Evolutionary conservation across 108 stramenopile genomes (phyloP).

Genomic region (Nitzschia putrida): DNA sequence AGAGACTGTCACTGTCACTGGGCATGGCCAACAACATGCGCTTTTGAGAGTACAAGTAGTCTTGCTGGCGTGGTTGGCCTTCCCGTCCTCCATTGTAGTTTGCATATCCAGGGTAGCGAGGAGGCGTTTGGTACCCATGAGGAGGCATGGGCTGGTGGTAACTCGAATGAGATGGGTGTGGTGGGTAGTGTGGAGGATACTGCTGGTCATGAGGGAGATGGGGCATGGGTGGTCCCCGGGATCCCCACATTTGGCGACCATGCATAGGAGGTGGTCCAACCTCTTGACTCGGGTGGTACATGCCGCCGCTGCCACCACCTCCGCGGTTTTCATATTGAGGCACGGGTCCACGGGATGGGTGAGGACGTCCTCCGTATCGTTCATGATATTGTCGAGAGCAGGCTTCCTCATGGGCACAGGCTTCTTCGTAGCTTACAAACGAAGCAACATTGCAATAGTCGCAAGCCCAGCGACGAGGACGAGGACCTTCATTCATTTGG

Average conservation of each 20-base stretch:
- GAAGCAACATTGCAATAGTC: slow-evolving; percentile 80
- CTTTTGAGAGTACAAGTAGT: slow-evolving; percentile 28
- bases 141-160: slow-evolving; percentile 20
- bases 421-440: slow-evolving; percentile 79
- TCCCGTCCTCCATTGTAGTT: slow-evolving; percentile 26
- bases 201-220: slow-evolving; percentile 37
- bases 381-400: slow-evolving; percentile 57
- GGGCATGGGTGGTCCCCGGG: slow-evolving; percentile 51
- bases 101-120: slow-evolving; percentile 22
- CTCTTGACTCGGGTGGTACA: slow-evolving; percentile 48
- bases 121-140: slow-evolving; percentile 31
- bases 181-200: slow-evolving; percentile 24
- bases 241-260: slow-evolving; percentile 29
- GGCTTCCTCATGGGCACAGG: slow-evolving; percentile 74
- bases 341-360: slow-evolving; percentile 25
- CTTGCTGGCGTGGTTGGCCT: slow-evolving; percentile 12
- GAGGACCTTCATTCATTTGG: slow-evolving; percentile 13
- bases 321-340: slow-evolving; percentile 32
- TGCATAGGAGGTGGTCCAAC: slow-evolving; percentile 35
- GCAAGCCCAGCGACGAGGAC: slow-evolving; percentile 74
- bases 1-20: slow-evolving; percentile 69
- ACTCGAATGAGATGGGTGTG: slow-evolving; percentile 16
- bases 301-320: slow-evolving; percentile 29
- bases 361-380: slow-evolving; percentile 29
- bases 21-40: slow-evolving; percentile 70